Evolutionary conservation across 176 grass and related monocot genomes (phyloP).

Genomic region (Triticum timopheevii): DNA sequence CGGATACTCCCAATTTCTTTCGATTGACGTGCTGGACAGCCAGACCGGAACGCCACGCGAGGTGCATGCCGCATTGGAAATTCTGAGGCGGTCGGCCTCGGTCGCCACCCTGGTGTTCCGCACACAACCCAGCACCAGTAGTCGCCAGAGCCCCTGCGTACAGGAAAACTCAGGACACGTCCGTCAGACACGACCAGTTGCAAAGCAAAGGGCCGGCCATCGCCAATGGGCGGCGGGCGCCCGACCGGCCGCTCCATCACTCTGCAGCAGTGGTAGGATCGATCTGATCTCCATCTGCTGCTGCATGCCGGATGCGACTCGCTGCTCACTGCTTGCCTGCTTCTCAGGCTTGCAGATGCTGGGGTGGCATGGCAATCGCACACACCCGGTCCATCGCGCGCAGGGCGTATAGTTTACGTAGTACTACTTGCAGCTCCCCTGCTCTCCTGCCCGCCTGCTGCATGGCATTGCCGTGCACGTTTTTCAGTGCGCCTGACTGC

Average conservation of each 20-base stretch:
- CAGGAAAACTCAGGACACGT: background rate
- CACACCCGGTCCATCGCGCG: background rate
- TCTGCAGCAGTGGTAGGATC: background rate
- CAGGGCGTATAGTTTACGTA: background rate
- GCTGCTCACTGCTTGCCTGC: background rate
- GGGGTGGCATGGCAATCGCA: background rate
- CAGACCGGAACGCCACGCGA: background rate
- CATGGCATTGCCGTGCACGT: background rate
- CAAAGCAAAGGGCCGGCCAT: background rate
- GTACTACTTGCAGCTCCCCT: background rate
- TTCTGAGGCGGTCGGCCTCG: background rate
- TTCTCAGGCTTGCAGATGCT: background rate
- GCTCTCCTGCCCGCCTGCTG: background rate
- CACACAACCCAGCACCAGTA: background rate
- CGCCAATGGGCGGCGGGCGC: background rate
- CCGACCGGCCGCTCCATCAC: background rate
- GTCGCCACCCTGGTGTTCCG: background rate
- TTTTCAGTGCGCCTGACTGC: background rate
- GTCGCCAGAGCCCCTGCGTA: background rate
- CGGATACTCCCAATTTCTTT: too few relatives aligned
- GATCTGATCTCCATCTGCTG: background rate
- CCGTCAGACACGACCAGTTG: background rate
- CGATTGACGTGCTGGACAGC: too few relatives aligned
- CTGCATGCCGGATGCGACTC: background rate
- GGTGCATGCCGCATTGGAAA: background rate